These are phyloP conservation scores for Lentithecium fluviatile DNA, from an alignment of 495 filamentous ascomycete genomes.

Conservation along the genomic window DNA sequence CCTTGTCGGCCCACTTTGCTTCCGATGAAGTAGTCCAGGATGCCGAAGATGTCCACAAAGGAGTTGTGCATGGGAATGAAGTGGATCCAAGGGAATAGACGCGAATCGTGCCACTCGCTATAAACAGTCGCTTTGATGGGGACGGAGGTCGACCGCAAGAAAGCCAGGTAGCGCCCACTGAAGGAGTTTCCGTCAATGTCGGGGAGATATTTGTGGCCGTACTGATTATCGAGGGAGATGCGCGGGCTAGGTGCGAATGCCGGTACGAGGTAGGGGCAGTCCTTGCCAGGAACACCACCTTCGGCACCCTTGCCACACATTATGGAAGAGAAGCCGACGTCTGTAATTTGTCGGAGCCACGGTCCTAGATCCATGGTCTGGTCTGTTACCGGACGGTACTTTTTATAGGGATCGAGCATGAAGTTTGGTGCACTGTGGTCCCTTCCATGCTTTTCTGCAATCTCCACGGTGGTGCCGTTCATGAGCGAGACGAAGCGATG, in stretches of 20 bases:
- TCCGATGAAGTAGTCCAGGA: conserved; percentile 80
- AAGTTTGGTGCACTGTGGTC: conserved; percentile 38
- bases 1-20: conserved; percentile 3
- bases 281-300: background rate
- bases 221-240: conserved; percentile 40
- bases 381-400: conserved; percentile 36
- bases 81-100: conserved; percentile 44
- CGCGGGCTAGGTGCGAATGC: conserved; percentile 33
- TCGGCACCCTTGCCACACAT: conserved; percentile 38
- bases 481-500: conserved; percentile 68
- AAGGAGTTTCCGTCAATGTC: conserved; percentile 47
- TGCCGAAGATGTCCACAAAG: conserved; percentile 70
- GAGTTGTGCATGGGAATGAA: conserved; percentile 81
- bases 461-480: conserved; percentile 61
- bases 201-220: conserved; percentile 43
- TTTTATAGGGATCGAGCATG: conserved; percentile 31
- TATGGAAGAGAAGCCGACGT: conserved; percentile 40
- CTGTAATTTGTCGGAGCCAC: conserved; percentile 39
- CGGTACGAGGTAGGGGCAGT: conserved; percentile 36
- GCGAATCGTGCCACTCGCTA: conserved; percentile 45
- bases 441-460: conserved; percentile 36
- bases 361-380: conserved; percentile 30
- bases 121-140: conserved; percentile 48
- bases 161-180: conserved; percentile 42
- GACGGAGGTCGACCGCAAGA: conserved; percentile 38